Conservation (phyloP, 2,329 filamentous ascomycete genomes). For the Chaetothyriales sp. region DNA sequence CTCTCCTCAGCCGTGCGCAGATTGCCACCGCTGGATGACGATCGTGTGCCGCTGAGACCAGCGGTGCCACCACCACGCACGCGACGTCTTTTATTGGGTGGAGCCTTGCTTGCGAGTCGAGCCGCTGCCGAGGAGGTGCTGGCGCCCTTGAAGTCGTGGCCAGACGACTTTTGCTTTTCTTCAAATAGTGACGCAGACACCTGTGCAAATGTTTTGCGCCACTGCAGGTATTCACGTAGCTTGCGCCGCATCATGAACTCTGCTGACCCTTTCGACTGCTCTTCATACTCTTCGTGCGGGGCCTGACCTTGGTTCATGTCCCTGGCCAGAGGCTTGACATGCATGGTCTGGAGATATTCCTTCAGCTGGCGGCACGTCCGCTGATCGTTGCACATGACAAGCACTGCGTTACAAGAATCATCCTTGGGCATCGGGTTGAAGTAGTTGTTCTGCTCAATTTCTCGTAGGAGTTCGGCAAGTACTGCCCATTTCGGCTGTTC, state of each 20-base stretch:
- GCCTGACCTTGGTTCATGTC: conserved; percentile 25
- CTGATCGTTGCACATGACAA: conserved; percentile 90
- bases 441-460: conserved; percentile 83
- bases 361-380: conserved; percentile 75
- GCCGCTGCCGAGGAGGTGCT: conserved; percentile 29
- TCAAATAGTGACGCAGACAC: conserved; percentile 65
- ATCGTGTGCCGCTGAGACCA: conserved; percentile 35
- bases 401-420: conserved; percentile 77
- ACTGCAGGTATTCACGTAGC: conserved; percentile 71
- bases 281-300: conserved; percentile 31
- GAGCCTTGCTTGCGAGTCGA: conserved; percentile 38
- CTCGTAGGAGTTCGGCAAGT: conserved; percentile 76
- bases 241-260: conserved; percentile 82
- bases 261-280: conserved; percentile 54
- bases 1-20: conserved; percentile 60
- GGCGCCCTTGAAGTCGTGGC: conserved; percentile 49
- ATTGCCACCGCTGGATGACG: conserved; percentile 53
- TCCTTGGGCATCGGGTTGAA: conserved; percentile 64
- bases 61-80: conserved; percentile 62
- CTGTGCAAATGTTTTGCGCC: conserved; percentile 80
- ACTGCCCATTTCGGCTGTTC: conserved; percentile 90
- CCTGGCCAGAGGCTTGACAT: conserved; percentile 44
- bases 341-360: conserved; percentile 85
- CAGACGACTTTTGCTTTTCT: conserved; percentile 63
- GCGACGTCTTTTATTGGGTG: conserved; percentile 73